Evolutionary conservation across 345 rosid species (phyloP).

Genomic region (Populus nigra): DNA sequence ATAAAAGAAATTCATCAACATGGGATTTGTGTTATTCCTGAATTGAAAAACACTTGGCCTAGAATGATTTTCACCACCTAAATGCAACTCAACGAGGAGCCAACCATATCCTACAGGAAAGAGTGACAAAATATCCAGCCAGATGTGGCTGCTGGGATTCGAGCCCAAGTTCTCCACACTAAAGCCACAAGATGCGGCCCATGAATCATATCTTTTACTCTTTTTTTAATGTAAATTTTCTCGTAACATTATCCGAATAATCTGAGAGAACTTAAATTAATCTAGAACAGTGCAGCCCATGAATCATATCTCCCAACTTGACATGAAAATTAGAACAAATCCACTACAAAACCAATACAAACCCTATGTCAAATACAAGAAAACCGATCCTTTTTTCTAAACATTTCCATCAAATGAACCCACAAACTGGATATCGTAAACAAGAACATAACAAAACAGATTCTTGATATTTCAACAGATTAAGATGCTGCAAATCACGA

Average conservation of each 20-base stretch:
- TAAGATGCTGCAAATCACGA: not conserved
- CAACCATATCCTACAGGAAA: no score
- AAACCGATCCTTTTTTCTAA: not conserved
- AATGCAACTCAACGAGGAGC: no score
- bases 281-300: not conserved
- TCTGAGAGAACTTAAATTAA: not conserved
- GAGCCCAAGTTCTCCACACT: conserved; percentile 54
- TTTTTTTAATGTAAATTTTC: no score
- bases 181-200: conserved; percentile 40
- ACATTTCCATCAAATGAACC: not conserved
- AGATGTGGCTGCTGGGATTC: no score
- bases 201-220: no score
- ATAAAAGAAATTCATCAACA: no score
- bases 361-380: not conserved
- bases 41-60: no score
- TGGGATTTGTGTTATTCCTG: no score
- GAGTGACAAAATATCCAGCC: no score
- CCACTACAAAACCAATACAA: not conserved
- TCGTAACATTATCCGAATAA: no score
- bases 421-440: not conserved
- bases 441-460: not conserved
- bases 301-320: not conserved
- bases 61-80: no score
- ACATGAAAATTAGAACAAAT: not conserved
- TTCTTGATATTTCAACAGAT: not conserved